Conservation (phyloP, 768 basidiomycete genomes). For the Crucibulum laeve region DNA sequence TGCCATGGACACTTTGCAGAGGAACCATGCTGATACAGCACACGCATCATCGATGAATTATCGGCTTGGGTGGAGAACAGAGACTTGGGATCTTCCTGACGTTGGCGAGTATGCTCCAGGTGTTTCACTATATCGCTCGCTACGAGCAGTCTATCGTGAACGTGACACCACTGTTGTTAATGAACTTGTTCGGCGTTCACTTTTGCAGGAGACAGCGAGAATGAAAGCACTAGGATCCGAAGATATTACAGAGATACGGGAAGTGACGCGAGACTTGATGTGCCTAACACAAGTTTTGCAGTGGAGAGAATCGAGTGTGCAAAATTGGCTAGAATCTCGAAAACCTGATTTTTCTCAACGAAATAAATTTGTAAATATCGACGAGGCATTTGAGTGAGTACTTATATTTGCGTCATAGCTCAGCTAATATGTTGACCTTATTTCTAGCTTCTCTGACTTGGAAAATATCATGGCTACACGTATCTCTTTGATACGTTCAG, state of each 20-base stretch:
- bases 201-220: conserved; percentile 58
- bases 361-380: conserved; percentile 41
- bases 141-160: conserved; percentile 81
- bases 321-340: conserved; percentile 27
- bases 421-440: background rate
- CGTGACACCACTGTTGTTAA: conserved; percentile 51
- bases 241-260: conserved; percentile 71
- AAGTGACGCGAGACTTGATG: conserved; percentile 67
- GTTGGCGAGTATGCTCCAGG: conserved; percentile 41
- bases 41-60: conserved; percentile 55
- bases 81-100: conserved; percentile 91
- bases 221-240: conserved; percentile 71
- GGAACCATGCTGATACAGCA: conserved; percentile 23
- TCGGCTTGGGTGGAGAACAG: conserved; percentile 89
- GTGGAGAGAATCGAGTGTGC: conserved; percentile 45
- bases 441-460: conserved; percentile 61
- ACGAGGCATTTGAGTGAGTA: conserved; percentile 65
- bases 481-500: conserved; percentile 73
- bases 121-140: conserved; percentile 67
- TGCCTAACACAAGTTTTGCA: conserved; percentile 72
- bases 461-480: conserved; percentile 82
- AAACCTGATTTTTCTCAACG: conserved; percentile 28
- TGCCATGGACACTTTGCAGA: conserved; percentile 67
- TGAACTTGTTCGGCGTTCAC: conserved; percentile 39
- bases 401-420: background rate